Evolutionary conservation across 2,329 filamentous ascomycete genomes (phyloP).

Genomic region (Alternaria alternata): DNA sequence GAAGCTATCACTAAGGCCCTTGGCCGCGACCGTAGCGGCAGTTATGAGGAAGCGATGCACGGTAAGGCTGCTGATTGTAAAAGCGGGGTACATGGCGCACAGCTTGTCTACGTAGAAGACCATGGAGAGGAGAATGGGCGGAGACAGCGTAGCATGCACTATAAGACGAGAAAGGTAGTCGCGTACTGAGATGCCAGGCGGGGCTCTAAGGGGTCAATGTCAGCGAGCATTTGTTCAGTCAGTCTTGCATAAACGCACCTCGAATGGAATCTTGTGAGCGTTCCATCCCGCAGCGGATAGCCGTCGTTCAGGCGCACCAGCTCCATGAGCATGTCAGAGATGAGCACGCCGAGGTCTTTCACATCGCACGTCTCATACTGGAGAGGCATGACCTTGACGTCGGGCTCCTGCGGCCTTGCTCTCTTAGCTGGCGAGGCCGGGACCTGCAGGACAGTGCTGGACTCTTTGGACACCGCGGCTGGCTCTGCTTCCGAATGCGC

Average conservation of each 20-base stretch:
- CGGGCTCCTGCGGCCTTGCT: conserved; percentile 49
- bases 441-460: conserved; percentile 25
- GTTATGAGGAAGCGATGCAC: conserved; percentile 98
- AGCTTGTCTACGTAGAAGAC: conserved; percentile 98
- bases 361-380: conserved; percentile 83
- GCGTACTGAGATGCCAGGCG: conserved; percentile 90
- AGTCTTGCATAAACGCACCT: conserved; percentile 63
- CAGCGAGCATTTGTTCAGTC: background rate
- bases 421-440: conserved; percentile 44
- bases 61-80: conserved; percentile 94
- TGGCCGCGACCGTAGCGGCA: conserved; percentile 92
- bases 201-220: conserved; percentile 58
- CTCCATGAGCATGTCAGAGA: conserved; percentile 95
- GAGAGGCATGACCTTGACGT: conserved; percentile 68
- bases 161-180: conserved; percentile 94
- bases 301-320: conserved; percentile 92
- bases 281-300: conserved; percentile 82
- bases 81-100: conserved; percentile 89
- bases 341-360: conserved; percentile 87
- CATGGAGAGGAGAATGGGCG: conserved; percentile 95
- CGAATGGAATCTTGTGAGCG: conserved; percentile 93
- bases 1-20: conserved; percentile 94
- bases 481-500: conserved; percentile 19
- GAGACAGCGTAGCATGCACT: conserved; percentile 90
- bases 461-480: conserved; percentile 23